phyloP scores from a whole-genome alignment of 83 land plant genomes.

The Picea abies region DNA sequence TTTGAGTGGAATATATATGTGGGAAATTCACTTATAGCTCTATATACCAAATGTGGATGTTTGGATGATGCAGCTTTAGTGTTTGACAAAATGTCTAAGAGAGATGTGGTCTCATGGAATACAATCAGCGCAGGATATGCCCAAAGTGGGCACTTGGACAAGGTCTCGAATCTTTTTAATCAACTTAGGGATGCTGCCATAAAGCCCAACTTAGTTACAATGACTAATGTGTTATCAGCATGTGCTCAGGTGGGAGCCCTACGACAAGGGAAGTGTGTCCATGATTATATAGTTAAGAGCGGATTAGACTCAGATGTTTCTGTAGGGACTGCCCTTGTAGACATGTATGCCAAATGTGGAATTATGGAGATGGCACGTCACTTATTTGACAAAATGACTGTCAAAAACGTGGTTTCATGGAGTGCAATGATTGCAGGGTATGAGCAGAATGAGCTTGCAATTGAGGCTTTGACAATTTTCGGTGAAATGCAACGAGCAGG shows the following conservation, averaged over 20 bases:
- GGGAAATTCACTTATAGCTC: no score
- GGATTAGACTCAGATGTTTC: conserved; percentile 35
- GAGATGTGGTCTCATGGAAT: no score
- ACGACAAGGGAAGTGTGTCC: conserved; percentile 51
- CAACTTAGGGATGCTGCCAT: no score
- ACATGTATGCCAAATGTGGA: conserved; percentile 73
- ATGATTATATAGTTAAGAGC: conserved; percentile 23
- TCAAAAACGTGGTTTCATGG: conserved; percentile 38
- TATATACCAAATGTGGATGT: neutral
- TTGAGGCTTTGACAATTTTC: conserved; percentile 32
- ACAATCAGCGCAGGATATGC: no score
- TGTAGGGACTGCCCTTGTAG: conserved; percentile 51
- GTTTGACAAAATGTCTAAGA: no score
- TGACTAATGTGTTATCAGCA: conserved; percentile 33
- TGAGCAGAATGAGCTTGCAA: conserved; percentile 18
- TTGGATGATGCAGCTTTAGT: neutral
- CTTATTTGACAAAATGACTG: conserved; percentile 36
- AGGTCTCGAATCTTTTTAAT: no score
- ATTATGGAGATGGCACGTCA: conserved; percentile 33
- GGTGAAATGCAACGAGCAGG: conserved; percentile 20
- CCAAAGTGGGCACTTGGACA: neutral
- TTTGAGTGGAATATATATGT: no score
- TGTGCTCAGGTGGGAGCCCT: conserved; percentile 54
- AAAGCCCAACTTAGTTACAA: conserved; percentile 44
- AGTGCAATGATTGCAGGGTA: conserved; percentile 37